Evolutionary conservation across 108 stramenopile genomes (phyloP).

Genomic region (Craspedostauros australis): DNA sequence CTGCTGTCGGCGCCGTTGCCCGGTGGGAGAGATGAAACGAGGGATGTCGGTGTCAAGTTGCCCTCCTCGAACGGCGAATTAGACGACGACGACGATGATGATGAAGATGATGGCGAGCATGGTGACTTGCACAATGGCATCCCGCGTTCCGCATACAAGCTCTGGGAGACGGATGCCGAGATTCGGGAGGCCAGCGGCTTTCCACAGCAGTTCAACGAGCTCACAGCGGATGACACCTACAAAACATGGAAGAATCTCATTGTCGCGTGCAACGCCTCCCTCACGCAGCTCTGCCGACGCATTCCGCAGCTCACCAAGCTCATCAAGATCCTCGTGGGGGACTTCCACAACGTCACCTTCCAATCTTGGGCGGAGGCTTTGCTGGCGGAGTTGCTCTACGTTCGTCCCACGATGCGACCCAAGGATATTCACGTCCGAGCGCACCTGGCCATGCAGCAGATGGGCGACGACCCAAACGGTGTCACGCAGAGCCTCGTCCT

Average conservation of each 20-base stretch:
- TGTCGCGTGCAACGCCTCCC: conserved; percentile 1
- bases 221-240: conserved; percentile 37
- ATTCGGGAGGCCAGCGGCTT: conserved; percentile 14
- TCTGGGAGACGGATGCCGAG: conserved; percentile 54
- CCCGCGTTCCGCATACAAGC: conserved; percentile 32
- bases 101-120: conserved; percentile 2
- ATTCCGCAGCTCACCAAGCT: conserved; percentile 33
- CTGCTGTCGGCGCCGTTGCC: conserved; percentile 69
- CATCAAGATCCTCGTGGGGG: conserved; percentile 29
- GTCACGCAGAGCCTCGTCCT: conserved; percentile 41
- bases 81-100: conserved; percentile 4
- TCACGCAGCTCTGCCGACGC: conserved; percentile 20
- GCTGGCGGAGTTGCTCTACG: conserved; percentile 62
- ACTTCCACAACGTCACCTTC: conserved; percentile 20
- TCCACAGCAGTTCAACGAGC: conserved; percentile 38
- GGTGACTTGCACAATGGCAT: conserved; percentile 18
- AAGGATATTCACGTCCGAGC: conserved; percentile 53
- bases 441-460: conserved; percentile 36
- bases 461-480: not conserved
- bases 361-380: conserved; percentile 58
- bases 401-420: conserved; percentile 45
- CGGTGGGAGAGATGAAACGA: conserved; percentile 53
- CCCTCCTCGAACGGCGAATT: not conserved
- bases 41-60: conserved; percentile 30
- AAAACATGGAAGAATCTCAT: conserved; percentile 48